Conservation (phyloP, 108 stramenopile genomes). For the Nitzschia inconspicua region DNA sequence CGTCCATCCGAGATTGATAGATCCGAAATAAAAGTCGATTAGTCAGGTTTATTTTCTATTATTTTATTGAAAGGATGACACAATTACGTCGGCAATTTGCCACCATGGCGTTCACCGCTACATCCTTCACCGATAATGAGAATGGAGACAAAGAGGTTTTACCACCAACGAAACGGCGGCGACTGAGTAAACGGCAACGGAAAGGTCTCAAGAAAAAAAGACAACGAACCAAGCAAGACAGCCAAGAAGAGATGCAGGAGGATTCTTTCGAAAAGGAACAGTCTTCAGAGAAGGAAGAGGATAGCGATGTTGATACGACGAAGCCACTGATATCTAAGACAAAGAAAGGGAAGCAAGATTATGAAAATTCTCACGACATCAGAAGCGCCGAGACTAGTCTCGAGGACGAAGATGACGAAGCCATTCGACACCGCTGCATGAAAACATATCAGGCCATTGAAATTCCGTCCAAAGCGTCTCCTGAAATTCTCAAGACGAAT, state of each 20-base stretch:
- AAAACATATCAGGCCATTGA: conserved; percentile 2
- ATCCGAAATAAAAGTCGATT: neutral
- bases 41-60: neutral
- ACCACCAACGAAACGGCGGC: neutral
- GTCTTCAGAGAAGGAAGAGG: neutral
- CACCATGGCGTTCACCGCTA: neutral
- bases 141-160: neutral
- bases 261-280: neutral
- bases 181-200: conserved; percentile 7
- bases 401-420: conserved; percentile 7
- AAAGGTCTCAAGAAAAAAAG: neutral
- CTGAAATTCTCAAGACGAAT: neutral
- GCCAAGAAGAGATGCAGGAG: neutral
- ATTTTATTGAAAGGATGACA: neutral
- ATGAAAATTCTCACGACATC: too few species aligned
- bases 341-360: neutral
- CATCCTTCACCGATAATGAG: neutral
- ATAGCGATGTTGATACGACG: neutral
- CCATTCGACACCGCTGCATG: conserved; percentile 3
- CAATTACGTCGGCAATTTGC: neutral
- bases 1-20: too few species aligned
- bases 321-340: neutral
- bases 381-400: too few species aligned
- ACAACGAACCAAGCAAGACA: neutral
- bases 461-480: conserved; percentile 5